These are phyloP conservation scores for Clathrospora elynae DNA, from an alignment of 2,329 filamentous ascomycete species.

Conservation along the genomic window DNA sequence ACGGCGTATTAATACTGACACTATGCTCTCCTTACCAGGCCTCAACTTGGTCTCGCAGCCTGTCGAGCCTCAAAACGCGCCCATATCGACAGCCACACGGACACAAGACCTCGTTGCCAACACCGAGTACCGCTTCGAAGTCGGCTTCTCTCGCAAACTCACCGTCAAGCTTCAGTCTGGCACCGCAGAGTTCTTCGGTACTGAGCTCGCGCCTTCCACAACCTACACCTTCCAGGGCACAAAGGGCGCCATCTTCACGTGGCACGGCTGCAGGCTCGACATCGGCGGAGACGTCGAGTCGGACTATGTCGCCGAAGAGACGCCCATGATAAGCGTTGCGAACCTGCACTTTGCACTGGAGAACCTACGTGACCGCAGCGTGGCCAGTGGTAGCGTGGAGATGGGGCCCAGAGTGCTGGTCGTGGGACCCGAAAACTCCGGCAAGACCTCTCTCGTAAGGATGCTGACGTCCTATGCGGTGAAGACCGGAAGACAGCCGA, in stretches of 20 bases:
- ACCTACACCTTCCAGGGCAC: slow-evolving; percentile 79
- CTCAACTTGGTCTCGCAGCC: slow-evolving; percentile 50
- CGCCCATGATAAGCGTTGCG: slow-evolving; percentile 76
- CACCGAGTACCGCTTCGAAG: slow-evolving; percentile 54
- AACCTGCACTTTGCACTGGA: slow-evolving; percentile 90
- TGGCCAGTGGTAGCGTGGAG: slow-evolving; percentile 34
- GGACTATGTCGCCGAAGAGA: slow-evolving; percentile 77
- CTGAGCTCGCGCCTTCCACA: slow-evolving; percentile 82
- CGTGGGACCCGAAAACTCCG: slow-evolving; percentile 75
- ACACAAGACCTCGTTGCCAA: slow-evolving; percentile 52
- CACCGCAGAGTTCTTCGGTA: slow-evolving; percentile 91
- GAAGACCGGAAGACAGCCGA: slow-evolving; percentile 72
- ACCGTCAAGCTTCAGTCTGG: slow-evolving; percentile 71
- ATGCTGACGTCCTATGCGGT: slow-evolving; percentile 80
- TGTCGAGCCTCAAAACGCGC: slow-evolving; percentile 29
- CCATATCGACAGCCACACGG: slow-evolving; percentile 36
- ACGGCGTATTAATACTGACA: neutral
- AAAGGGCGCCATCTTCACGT: slow-evolving; percentile 89
- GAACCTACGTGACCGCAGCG: slow-evolving; percentile 68
- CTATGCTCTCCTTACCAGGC: slow-evolving; percentile 53
- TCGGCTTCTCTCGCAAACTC: slow-evolving; percentile 42
- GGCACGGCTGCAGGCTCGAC: slow-evolving; percentile 87
- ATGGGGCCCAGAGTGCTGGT: slow-evolving; percentile 83
- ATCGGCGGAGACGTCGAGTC: slow-evolving; percentile 70
- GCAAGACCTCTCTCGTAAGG: slow-evolving; percentile 82